These are phyloP conservation scores for Fusarium tuaranense DNA, from an alignment of 2,329 filamentous ascomycete species.

Conservation along the genomic window DNA sequence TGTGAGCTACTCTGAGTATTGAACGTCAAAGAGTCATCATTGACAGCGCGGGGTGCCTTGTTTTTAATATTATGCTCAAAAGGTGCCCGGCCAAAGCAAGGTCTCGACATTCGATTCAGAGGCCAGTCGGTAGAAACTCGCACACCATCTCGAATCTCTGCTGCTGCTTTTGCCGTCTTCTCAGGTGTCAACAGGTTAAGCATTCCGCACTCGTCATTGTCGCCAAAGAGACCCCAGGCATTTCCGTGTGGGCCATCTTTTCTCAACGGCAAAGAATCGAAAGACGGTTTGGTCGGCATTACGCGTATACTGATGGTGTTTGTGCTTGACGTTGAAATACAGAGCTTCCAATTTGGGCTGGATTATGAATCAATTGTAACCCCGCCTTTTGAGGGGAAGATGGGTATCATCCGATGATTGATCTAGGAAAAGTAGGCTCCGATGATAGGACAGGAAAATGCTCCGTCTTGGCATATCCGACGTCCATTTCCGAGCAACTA, in stretches of 20 bases:
- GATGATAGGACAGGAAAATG: not conserved
- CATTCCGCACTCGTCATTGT: constrained; percentile 63
- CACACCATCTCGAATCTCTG: constrained; percentile 46
- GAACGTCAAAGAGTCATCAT: constrained; percentile 49
- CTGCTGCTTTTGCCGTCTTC: constrained; percentile 37
- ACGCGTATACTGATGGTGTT: not conserved
- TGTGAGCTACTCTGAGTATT: constrained; percentile 55
- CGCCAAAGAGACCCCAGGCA: constrained; percentile 67
- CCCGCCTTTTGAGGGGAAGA: constrained; percentile 23
- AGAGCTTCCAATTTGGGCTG: not conserved
- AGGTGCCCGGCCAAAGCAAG: constrained; percentile 48
- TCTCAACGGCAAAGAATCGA: constrained; percentile 61
- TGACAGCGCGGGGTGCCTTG: constrained; percentile 45
- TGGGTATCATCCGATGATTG: not conserved
- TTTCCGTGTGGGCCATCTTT: constrained; percentile 63
- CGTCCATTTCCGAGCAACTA: not conserved
- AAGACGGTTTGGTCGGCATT: constrained; percentile 44
- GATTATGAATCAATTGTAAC: not conserved
- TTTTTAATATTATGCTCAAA: constrained; percentile 45
- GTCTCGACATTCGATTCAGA: constrained; percentile 46
- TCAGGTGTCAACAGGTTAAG: constrained; percentile 64
- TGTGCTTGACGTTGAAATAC: not conserved
- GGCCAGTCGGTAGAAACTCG: constrained; percentile 52
- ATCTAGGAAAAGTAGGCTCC: not conserved
- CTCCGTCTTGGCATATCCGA: not conserved